Base-by-base conservation (phyloP, 352 stramenopile genomes). In the Phytophthora idaei region DNA sequence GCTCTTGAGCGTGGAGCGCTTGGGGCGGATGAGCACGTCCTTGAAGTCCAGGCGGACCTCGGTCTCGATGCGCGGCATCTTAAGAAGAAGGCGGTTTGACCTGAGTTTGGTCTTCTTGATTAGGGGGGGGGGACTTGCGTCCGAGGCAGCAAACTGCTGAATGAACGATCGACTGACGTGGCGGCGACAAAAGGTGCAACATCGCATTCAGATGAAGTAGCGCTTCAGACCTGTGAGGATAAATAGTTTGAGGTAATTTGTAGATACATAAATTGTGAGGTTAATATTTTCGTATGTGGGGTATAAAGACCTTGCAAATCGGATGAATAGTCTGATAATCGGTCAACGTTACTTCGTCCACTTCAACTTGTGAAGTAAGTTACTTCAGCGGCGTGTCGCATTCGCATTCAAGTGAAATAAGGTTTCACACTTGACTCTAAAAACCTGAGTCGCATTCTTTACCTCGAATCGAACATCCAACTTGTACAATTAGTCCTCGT, bases 21-120 rank as follows among this genome's bases (percentile, higher is more conserved):
- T 98, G 50, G 92, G 92, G n/a, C 92, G 87, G 75, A 98, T 98
- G 15, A 98, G 83, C 58, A 98, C 92, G 67, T 98, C 92, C 76
- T 97, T 97, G 72, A 97, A 98, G 74, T 98, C 92, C 46, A 98
- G 78, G 44, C 94, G 94, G 47, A 97, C 65, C 51, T 97, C 92
- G 4, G 81, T 89, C 76, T 98, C 92, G 59, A 98, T 90, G 56
- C 91, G 86, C 67, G 90, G 83, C 89, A 97, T 97, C 51, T 53
- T 61, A 28, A 39, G 2, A 9, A 9, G 34, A 12, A 39, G 34
- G 34, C 4, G 4, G 29, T 56, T 39, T 3, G n/a, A 7, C 36
- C 45, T n/a, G n/a, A 36, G 17, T 42, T 63, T 50, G 14, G 27
- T 27, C 36, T 60, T 57, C 36, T 48, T 63, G 25, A 2, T 57